phyloP scores from a whole-genome alignment of 2,329 filamentous ascomycete species.

The Sporothrix luriei region DNA sequence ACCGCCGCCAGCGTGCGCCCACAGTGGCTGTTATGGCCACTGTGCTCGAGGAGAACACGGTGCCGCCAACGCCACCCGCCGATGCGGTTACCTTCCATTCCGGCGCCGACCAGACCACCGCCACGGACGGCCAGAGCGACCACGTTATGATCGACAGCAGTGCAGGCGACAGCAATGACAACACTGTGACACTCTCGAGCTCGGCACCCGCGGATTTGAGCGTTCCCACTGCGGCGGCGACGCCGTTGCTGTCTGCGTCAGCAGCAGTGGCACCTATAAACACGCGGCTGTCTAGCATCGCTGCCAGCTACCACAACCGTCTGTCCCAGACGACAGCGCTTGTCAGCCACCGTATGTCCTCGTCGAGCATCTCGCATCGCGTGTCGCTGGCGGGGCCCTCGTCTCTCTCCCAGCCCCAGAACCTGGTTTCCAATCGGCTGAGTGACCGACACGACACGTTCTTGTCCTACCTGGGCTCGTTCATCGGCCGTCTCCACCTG shows the following conservation, averaged over 20 bases:
- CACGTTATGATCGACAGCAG: constrained; percentile 34
- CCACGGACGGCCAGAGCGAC: constrained; percentile 37
- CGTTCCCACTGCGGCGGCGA: background rate
- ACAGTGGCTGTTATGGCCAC: constrained; percentile 63
- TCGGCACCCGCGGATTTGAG: background rate
- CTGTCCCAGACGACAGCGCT: constrained; percentile 46
- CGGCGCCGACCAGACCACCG: constrained; percentile 1
- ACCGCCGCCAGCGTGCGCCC: constrained; percentile 54
- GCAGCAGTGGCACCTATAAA: constrained; percentile 41
- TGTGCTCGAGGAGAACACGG: constrained; percentile 59
- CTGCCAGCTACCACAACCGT: constrained; percentile 38
- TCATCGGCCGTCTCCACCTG: constrained; percentile 85
- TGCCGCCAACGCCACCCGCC: constrained; percentile 65
- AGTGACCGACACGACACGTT: constrained; percentile 82
- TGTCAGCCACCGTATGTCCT: constrained; percentile 54
- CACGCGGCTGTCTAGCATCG: constrained; percentile 49
- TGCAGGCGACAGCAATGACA: constrained; percentile 44
- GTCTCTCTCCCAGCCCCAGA: constrained; percentile 63
- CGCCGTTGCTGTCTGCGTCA: constrained; percentile 37
- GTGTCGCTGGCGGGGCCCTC: constrained; percentile 74
- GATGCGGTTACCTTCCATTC: constrained; percentile 56
- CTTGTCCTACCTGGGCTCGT: constrained; percentile 85
- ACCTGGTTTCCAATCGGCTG: constrained; percentile 81
- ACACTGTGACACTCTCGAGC: constrained; percentile 42
- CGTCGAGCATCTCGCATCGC: constrained; percentile 67